Evolutionary conservation across 2,329 filamentous ascomycete species (phyloP), one percentile per base, ranked within the genome.

Genomic region (Dryadomyces sulphureus): DNA sequence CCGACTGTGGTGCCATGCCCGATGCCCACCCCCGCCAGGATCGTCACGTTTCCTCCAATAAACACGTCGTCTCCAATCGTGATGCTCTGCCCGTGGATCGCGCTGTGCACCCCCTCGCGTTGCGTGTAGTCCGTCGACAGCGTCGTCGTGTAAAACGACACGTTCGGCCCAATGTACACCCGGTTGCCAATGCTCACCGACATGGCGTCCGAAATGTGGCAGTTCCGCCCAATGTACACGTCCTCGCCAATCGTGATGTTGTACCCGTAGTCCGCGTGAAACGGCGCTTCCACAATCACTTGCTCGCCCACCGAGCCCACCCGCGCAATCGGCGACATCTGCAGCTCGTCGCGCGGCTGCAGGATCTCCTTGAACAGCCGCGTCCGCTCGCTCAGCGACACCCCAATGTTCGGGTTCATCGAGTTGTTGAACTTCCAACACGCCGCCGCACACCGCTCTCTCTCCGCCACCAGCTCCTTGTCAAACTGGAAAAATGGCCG

Each of bases 191-290:
- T 88, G 41, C 70, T 78, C 49, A 96, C 83, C 52, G 80, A 73
- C 59, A 81, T 84, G n/a, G 88, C 81, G 59, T 98, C 92, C 47
- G 89, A 77, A 57, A 96, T 81, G 22, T 79, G 81, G 62, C 89
- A 95, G 56, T 86, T 84, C 46, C 84, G 75, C 17, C 83, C 85
- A 53, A 98, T 84, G 46, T 81, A 75, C 3, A 93, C 86, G 52
- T 92, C 81, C 54, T 89, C 81, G 12, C 85, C 89, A 53, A 98
- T 84, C 41, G 75, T 75, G 55, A 96, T 83, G 60, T 98, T 96
- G 65, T 94, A 96, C 1, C 92, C 92, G 57, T 95, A 95, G 57
- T 95, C 88, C 60, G 90, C 95, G 41, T 73, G 80, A 61, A 98
- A 96, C 0, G 90, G 90, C 3, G 84, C 79, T 56, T 94, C 87